Conservation (phyloP, 2,329 filamentous ascomycete genomes). For the Diaporthe vaccinii region DNA sequence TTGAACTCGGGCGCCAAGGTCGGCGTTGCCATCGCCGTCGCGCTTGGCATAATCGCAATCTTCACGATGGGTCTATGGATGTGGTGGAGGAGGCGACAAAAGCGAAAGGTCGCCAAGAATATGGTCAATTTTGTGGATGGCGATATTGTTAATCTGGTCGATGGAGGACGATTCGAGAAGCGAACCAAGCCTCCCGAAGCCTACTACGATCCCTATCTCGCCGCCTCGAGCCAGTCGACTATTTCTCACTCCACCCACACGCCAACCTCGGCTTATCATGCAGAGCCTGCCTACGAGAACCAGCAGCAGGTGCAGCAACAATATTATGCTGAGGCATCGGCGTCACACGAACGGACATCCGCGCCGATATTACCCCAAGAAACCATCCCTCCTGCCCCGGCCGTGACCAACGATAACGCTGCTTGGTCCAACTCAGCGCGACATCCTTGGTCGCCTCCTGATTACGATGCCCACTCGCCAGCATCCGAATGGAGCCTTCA, state of each 20-base stretch:
- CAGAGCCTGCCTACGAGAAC: constrained; percentile 21
- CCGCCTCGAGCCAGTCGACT: constrained; percentile 37
- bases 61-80: constrained; percentile 35
- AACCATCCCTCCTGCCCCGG: constrained; percentile 19
- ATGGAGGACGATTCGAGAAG: constrained; percentile 40
- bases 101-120: constrained; percentile 36
- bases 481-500: constrained; percentile 37
- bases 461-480: constrained; percentile 37
- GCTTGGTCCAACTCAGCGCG: constrained; percentile 35
- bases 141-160: constrained; percentile 39
- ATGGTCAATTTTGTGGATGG: constrained; percentile 41
- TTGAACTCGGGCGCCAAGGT: constrained; percentile 35
- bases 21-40: constrained; percentile 36
- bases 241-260: constrained; percentile 31
- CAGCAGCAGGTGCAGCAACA: constrained; percentile 24
- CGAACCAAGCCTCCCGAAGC: constrained; percentile 34
- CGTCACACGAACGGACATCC: constrained; percentile 18
- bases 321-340: constrained; percentile 27
- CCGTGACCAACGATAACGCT: constrained; percentile 9
- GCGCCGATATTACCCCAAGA: constrained; percentile 14
- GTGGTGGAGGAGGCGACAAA: constrained; percentile 40
- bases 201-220: constrained; percentile 41
- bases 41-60: constrained; percentile 32
- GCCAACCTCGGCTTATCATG: constrained; percentile 23
- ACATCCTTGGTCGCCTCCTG: constrained; percentile 40